Percentiles rank a stretch among this genome's conserved stretches.
These are phyloP conservation scores for Pseudozyma hubeiensis DNA, from an alignment of 1,284 basidiomycete species.

Conservation along the genomic window DNA sequence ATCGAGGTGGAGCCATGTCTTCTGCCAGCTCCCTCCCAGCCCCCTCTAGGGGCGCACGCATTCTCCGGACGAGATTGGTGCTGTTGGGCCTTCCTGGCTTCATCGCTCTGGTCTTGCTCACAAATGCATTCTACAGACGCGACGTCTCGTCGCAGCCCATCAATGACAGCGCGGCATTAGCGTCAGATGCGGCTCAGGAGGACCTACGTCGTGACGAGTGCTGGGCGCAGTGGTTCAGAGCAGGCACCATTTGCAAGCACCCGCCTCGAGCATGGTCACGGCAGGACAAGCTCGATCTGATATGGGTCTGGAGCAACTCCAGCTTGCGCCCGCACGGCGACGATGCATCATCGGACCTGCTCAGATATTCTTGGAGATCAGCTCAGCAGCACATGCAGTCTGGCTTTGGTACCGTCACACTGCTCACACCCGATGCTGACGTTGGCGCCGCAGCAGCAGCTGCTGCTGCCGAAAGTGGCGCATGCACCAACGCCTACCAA, in stretches of 20 bases:
- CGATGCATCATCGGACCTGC: conserved; percentile 15
- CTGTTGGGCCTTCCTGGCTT: conserved; percentile 19
- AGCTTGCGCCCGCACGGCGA: neutral
- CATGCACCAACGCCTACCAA: conserved; percentile 15
- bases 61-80: conserved; percentile 14
- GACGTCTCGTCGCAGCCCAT: conserved; percentile 4
- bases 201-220: conserved; percentile 7
- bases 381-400: conserved; percentile 23
- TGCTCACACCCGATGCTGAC: conserved; percentile 35
- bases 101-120: conserved; percentile 21
- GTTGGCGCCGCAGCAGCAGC: neutral
- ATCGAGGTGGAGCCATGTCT: neutral
- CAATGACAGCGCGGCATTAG: neutral
- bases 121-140: conserved; percentile 5
- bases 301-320: conserved; percentile 32
- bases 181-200: neutral
- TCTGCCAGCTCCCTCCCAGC: neutral
- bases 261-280: conserved; percentile 11
- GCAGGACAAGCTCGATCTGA: conserved; percentile 21
- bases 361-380: conserved; percentile 41
- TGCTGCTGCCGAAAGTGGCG: too few species aligned
- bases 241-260: conserved; percentile 14
- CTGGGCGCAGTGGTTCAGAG: conserved; percentile 31
- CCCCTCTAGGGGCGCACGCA: neutral
- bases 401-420: conserved; percentile 30